Evolutionary conservation across 192 early-diverging fungal species (phyloP).

Genomic region (Coemansia sp.): DNA sequence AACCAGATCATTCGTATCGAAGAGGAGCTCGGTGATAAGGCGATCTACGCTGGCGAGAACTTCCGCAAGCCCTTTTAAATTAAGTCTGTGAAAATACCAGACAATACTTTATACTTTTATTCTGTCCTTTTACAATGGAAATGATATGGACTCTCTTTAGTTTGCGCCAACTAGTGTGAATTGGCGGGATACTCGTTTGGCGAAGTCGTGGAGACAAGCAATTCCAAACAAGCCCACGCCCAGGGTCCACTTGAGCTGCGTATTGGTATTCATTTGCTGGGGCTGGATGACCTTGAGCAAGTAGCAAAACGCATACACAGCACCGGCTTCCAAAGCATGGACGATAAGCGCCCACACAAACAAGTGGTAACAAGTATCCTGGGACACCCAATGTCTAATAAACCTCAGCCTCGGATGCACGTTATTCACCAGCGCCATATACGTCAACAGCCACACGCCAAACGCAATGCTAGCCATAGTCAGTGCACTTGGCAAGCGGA

Average conservation of each 20-base stretch:
- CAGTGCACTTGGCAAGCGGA: conserved; percentile 10
- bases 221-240: conserved; percentile 37
- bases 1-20: conserved; percentile 99
- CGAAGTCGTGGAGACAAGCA: conserved; percentile 33
- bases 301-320: conserved; percentile 32
- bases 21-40: conserved; percentile 91
- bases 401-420: conserved; percentile 27
- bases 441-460: conserved; percentile 7
- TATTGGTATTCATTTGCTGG: conserved; percentile 31
- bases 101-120: background rate
- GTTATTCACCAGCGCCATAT: conserved; percentile 14
- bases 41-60: conserved; percentile 91
- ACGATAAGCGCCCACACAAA: conserved; percentile 12
- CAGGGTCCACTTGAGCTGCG: conserved; percentile 46
- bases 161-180: conserved; percentile 27
- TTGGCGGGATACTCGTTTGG: conserved; percentile 26
- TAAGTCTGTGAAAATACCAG: background rate
- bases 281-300: conserved; percentile 51
- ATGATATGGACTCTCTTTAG: conserved; percentile 12
- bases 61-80: conserved; percentile 74
- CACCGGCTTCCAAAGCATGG: conserved; percentile 28
- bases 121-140: background rate
- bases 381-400: conserved; percentile 16
- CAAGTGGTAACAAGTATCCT: conserved; percentile 26
- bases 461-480: conserved; percentile 17